Evolutionary conservation across 2,329 filamentous ascomycete genomes (phyloP), one percentile per base, ranked within the genome.

Genomic region (Alternaria ventricosa): DNA sequence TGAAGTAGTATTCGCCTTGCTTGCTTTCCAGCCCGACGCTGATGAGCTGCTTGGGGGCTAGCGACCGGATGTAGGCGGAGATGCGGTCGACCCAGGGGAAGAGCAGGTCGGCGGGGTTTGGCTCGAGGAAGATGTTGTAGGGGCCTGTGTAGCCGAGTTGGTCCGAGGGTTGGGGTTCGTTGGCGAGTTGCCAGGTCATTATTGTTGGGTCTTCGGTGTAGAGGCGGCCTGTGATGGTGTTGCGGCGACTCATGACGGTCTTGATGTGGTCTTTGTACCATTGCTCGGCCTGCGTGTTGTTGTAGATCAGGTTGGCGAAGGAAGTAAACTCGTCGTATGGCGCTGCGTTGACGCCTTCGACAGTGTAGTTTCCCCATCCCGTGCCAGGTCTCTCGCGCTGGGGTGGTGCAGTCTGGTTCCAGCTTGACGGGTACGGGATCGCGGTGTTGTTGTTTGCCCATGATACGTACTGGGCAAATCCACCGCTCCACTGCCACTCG

Each of bases 111-210:
- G 75, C 55, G 3, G 72, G 74, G 18, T 75, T 78, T 0, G 74
- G 67, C 6, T 66, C 64, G 5, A 75, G 65, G 51, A 66, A 70
- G n/a, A 80, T 65, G 23, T 63, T 62, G 63, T 75, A 74, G 1
- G 64, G 57, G n/a, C 76, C 76, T 8, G 72, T 64, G 55, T 73
- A 76, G 10, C 71, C 71, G 3, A 73, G 60, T 23, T 69, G 57
- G 8, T 73, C 68, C 6, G 71, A 69, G 5, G 73, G 71, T 50
- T 81, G 79, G 4, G 79, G 79, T 60, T 81, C 79, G 54, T 81
- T 81, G 27, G 79, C 79, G 8, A 81, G 68, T 61, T 81, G 77
- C 79, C 79, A 81, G 15, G 79, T 80, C 79, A 81, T 81, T 55
- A 81, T 75, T 1, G 79, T 79, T 0, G 79, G 72, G 60, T 80